Conservation (phyloP, 1,284 basidiomycete genomes). For the Ustilago crameri region DNA sequence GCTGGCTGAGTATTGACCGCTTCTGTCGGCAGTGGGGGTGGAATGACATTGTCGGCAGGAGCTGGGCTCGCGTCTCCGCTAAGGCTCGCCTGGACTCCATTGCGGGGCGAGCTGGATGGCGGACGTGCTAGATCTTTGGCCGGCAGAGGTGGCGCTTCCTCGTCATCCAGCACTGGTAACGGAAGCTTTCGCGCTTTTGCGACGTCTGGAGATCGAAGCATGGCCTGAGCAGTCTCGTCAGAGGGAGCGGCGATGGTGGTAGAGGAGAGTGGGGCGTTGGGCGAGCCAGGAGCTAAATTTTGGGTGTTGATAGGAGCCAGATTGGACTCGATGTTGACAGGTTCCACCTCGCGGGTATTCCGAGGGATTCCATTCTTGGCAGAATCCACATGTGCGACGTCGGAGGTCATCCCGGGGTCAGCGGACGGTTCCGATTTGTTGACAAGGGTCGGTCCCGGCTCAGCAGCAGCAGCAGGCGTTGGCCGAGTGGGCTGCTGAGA, state of each 20-base stretch:
- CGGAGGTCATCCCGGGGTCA: background rate
- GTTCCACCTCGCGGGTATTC: slow-evolving; percentile 2
- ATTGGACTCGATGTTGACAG: slow-evolving; percentile 2
- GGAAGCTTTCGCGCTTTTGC: slow-evolving; percentile 4
- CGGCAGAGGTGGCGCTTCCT: slow-evolving; percentile 16
- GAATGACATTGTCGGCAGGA: slow-evolving; percentile 45
- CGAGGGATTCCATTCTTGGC: slow-evolving; percentile 5
- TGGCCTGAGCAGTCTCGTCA: slow-evolving; percentile 31
- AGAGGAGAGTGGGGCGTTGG: slow-evolving; percentile 27
- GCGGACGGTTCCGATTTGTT: background rate
- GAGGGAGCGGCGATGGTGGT: slow-evolving; percentile 34
- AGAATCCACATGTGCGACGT: background rate
- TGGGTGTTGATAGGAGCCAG: slow-evolving; percentile 39
- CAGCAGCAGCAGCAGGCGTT: slow-evolving; percentile 1
- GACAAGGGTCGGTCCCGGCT: background rate
- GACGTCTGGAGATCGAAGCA: slow-evolving; percentile 28
- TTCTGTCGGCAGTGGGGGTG: slow-evolving; percentile 48
- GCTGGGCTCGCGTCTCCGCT: slow-evolving; percentile 2
- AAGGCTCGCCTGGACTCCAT: background rate
- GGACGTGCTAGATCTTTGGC: slow-evolving; percentile 14
- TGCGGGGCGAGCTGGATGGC: slow-evolving; percentile 6
- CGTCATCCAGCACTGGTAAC: slow-evolving; percentile 3
- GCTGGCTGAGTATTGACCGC: slow-evolving; percentile 14
- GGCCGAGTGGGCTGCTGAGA: background rate
- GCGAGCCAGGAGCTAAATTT: slow-evolving; percentile 20